phyloP scores from a whole-genome alignment of 768 basidiomycete genomes.

The Kwoniella sp. region DNA sequence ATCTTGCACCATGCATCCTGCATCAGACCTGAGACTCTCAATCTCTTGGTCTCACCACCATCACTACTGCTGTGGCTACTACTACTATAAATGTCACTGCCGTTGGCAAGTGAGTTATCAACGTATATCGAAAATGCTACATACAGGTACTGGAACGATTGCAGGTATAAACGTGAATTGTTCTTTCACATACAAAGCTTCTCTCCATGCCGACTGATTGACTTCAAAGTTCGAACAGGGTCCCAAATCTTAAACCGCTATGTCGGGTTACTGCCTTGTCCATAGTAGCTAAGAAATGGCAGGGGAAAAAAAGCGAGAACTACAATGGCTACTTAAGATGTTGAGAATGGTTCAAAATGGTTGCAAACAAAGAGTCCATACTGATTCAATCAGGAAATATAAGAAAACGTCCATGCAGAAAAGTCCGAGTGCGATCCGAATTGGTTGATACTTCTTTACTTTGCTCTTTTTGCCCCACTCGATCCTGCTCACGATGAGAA shows the following conservation, averaged over 20 bases:
- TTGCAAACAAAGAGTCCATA: conserved; percentile 1
- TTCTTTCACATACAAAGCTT: neutral
- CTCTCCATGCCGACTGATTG: neutral
- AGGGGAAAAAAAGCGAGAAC: too few relatives aligned
- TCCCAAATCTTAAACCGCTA: neutral
- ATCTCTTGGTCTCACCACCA: too few relatives aligned
- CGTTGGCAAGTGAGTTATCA: too few relatives aligned
- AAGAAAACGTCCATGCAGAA: conserved; percentile 1
- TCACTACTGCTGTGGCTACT: neutral
- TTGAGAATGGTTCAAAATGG: too few relatives aligned
- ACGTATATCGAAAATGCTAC: neutral
- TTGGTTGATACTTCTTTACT: neutral
- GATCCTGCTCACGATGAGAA: neutral
- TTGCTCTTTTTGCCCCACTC: neutral
- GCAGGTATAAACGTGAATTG: neutral
- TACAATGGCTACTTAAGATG: too few relatives aligned
- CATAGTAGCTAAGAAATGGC: neutral
- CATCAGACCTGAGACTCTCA: too few relatives aligned
- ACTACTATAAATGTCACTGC: neutral
- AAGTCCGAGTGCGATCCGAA: conserved; percentile 1
- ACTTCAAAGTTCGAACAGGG: neutral
- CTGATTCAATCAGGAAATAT: conserved; percentile 1
- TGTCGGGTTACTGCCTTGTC: neutral
- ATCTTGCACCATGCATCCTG: too few relatives aligned
- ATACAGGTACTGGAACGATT: neutral